Evolutionary conservation across 148 eudicot species (phyloP).

Genomic region (Heliosperma pusillum): DNA sequence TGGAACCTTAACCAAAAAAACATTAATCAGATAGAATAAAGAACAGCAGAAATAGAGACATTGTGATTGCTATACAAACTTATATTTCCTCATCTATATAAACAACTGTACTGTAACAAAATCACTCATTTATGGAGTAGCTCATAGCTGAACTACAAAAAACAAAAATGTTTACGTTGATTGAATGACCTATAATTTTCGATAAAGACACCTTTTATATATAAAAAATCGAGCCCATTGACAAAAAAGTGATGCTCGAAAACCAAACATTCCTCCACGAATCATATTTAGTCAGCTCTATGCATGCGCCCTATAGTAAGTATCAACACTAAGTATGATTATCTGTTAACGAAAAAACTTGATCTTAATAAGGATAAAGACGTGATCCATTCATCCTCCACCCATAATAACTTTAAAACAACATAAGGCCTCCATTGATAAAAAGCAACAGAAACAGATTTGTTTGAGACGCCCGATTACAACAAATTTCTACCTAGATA

Average conservation of each 20-base stretch:
- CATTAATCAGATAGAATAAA: neutral
- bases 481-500: neutral
- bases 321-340: too few relatives aligned
- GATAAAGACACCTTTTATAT: neutral
- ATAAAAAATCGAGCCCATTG: neutral
- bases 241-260: neutral
- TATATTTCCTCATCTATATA: neutral
- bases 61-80: neutral
- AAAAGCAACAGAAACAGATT: neutral
- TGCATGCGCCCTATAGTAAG: neutral
- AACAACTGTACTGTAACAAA: neutral
- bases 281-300: neutral
- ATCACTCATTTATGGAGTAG: neutral
- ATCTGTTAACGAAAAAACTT: too few relatives aligned
- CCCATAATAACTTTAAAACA: neutral
- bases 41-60: neutral
- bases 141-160: neutral
- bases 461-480: neutral
- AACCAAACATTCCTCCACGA: neutral
- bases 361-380: neutral
- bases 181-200: neutral
- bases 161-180: neutral
- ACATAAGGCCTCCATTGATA: neutral
- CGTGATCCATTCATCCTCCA: neutral
- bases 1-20: conserved; percentile 32